phyloP scores from a whole-genome alignment of 2,329 filamentous ascomycete species.

The Phialophora macrospora region DNA sequence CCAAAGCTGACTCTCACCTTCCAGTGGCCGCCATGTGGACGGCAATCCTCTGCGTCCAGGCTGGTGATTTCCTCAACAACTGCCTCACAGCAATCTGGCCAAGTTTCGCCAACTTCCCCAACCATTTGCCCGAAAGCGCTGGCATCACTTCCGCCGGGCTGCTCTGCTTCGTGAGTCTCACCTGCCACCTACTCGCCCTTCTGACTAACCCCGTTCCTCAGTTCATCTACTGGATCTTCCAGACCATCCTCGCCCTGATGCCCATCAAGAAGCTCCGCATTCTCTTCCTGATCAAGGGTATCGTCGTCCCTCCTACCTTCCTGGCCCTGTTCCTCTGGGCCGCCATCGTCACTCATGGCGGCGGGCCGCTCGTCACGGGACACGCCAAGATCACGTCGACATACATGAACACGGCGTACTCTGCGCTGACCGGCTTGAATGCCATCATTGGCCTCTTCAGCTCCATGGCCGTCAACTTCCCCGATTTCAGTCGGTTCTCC shows the following conservation, averaged over 20 bases:
- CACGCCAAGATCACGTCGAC: constrained; percentile 44
- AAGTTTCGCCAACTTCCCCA: constrained; percentile 51
- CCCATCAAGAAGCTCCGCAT: constrained; percentile 53
- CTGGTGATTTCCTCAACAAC: constrained; percentile 49
- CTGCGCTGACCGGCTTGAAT: constrained; percentile 52
- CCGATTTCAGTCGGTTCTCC: constrained; percentile 52
- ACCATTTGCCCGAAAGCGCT: constrained; percentile 43
- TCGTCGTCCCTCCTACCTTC: constrained; percentile 52
- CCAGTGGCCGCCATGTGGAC: constrained; percentile 54
- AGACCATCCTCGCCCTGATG: constrained; percentile 51
- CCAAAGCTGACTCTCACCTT: not conserved
- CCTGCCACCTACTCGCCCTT: constrained; percentile 34
- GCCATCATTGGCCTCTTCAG: constrained; percentile 57
- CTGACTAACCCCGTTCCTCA: not conserved
- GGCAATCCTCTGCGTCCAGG: constrained; percentile 55
- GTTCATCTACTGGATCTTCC: constrained; percentile 58
- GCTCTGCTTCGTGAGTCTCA: constrained; percentile 52
- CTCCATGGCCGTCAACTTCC: constrained; percentile 58
- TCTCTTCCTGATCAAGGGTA: constrained; percentile 52
- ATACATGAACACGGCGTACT: constrained; percentile 53
- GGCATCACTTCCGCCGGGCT: constrained; percentile 51
- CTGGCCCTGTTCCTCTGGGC: constrained; percentile 53
- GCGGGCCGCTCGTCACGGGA: constrained; percentile 50
- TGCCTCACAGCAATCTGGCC: constrained; percentile 55
- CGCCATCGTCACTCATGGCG: constrained; percentile 50